Percentiles rank a stretch among this genome's conserved stretches.
phyloP scores from a whole-genome alignment of 2,329 filamentous ascomycete genomes.

The Exophiala oligosperma region DNA sequence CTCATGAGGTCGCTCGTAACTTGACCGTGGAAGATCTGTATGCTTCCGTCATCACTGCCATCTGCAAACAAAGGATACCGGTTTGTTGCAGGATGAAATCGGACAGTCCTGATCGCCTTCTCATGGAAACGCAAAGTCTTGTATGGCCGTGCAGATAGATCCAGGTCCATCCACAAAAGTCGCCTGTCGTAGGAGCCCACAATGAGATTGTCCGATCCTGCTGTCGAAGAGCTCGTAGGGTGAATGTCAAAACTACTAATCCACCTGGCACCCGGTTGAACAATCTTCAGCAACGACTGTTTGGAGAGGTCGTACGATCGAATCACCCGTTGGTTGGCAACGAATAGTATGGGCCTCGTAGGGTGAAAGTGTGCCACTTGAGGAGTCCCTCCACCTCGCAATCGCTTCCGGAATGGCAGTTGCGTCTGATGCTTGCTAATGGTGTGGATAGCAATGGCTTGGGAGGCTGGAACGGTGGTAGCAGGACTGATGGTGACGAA shows the following conservation, averaged over 20 bases:
- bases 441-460: slow-evolving; percentile 88
- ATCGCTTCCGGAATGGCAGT: slow-evolving; percentile 77
- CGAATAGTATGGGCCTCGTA: slow-evolving; percentile 87
- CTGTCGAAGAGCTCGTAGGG: slow-evolving; percentile 78
- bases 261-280: slow-evolving; percentile 91
- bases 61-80: slow-evolving; percentile 86
- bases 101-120: slow-evolving; percentile 86
- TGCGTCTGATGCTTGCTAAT: slow-evolving; percentile 93
- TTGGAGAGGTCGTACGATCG: slow-evolving; percentile 90
- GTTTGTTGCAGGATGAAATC: slow-evolving; percentile 72
- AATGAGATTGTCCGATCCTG: slow-evolving; percentile 89
- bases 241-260: slow-evolving; percentile 94
- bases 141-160: slow-evolving; percentile 85
- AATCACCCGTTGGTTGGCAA: slow-evolving; percentile 90
- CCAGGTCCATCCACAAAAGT: slow-evolving; percentile 94
- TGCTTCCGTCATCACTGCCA: slow-evolving; percentile 87
- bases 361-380: slow-evolving; percentile 96
- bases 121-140: slow-evolving; percentile 95
- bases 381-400: slow-evolving; percentile 70
- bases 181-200: slow-evolving; percentile 93
- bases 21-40: slow-evolving; percentile 97
- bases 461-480: slow-evolving; percentile 47
- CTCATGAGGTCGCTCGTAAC: slow-evolving; percentile 94
- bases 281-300: slow-evolving; percentile 87
- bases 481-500: slow-evolving; percentile 84